Evolutionary conservation across 2,329 filamentous ascomycete species (phyloP), one percentile per base, ranked within the genome.

Genomic region (Incumbomyces lentus): DNA sequence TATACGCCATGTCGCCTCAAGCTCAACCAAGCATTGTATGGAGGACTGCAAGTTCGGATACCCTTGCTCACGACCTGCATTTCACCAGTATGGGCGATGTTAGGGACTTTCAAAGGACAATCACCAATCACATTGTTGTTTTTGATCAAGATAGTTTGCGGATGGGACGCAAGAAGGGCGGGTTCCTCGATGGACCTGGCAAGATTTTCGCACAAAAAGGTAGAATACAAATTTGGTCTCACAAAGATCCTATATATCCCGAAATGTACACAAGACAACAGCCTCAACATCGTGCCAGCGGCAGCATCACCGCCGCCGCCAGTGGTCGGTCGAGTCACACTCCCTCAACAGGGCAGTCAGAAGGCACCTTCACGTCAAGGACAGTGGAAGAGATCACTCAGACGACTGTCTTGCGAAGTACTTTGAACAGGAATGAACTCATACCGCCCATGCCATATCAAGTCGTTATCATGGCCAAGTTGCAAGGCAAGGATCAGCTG

Each of bases 171-270:
- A 48, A 34, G 22, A 48, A 44, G 26, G 6, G n/a, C 8, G 16
- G 14, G 3, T 16, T 19, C 10, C 17, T 44, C 8, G 22, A 40
- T 38, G 26, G 39, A 13, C 11, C 17, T 6, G 34, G 19, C 22
- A 48, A 32, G 30, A 14, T 19, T 26, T 18, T 48, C 17, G 46
- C 14, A 3, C 10, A 42, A 4, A 13, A n/a, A n/a, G 46, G 46
- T 6, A 16, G 40, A 12, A 30, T 43, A 14, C 46, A 48, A 30
- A 43, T 48, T 19, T 48, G 46, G 46, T 36, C 18, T 7, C 19
- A 47, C 22, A 8, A 26, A 10, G 17, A 31, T 26, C 44, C 36
- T 3, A 29, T 34, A 40, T 7, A 6, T 34, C n/a, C 35, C n/a
- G 22, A 12, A 3, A 14, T 14, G 18, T n/a, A 19, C 6, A 14